Conservation (phyloP, 805 yeast genomes). For the Wickerhamomyces silvicola region DNA sequence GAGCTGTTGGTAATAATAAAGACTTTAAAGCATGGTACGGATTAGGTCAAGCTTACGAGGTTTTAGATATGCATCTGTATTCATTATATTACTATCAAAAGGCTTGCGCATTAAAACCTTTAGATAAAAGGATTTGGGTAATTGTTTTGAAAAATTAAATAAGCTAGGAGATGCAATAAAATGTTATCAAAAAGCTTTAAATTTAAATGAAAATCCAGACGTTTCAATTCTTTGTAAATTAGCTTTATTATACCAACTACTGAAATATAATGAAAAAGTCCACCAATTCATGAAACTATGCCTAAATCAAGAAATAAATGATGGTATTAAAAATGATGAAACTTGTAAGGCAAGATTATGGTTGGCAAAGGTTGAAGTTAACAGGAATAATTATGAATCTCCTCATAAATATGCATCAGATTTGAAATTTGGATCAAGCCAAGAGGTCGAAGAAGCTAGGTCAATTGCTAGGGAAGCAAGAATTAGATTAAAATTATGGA, state of each 20-base stretch:
- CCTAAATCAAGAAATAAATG: conserved; percentile 50
- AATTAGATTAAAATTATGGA: conserved; percentile 44
- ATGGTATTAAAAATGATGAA: conserved; percentile 59
- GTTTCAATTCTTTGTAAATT: conserved; percentile 54
- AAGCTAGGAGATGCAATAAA: conserved; percentile 69
- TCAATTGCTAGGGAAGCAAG: conserved; percentile 75
- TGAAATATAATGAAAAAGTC: conserved; percentile 33
- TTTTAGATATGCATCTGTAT: conserved; percentile 88
- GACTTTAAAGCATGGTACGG: conserved; percentile 99
- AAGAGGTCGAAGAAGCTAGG: conserved; percentile 85
- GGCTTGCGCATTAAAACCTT: conserved; percentile 82
- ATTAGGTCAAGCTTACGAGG: conserved; percentile 96
- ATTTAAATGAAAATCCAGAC: conserved; percentile 47
- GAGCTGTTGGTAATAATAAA: conserved; percentile 85
- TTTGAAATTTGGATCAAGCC: conserved; percentile 67
- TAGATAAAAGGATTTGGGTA: conserved; percentile 88
- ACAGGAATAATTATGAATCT: conserved; percentile 47
- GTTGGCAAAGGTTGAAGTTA: conserved; percentile 69
- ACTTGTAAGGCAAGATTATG: conserved; percentile 78
- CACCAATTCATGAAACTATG: conserved; percentile 39
- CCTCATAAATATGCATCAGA: conserved; percentile 74
- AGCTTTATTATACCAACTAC: conserved; percentile 58
- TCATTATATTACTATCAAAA: conserved; percentile 88
- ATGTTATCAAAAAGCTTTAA: conserved; percentile 73
- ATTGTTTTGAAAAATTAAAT: conserved; percentile 76